Base-by-base conservation (phyloP, 1,139 yeast genomes). In the Pichia sp. region DNA sequence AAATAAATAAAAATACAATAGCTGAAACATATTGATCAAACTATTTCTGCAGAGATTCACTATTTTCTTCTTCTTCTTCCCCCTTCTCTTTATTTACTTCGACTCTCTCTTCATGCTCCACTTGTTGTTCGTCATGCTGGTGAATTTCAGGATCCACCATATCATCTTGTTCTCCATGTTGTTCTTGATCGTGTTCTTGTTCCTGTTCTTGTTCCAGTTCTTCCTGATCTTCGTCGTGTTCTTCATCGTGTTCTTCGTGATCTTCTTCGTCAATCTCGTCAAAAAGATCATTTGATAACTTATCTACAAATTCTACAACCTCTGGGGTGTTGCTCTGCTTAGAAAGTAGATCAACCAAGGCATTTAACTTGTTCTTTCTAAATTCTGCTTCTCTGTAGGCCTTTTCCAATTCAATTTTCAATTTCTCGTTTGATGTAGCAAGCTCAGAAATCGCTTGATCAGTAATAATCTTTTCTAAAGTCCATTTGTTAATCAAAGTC, bases 361-460 rank as follows among this genome's bases (percentile, higher is more conserved):
- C 39, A 33, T 42, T 45, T 29, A 67, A 53, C 55, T 55, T 53
- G 64, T 77, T 71, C 60, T 87, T 85, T 79, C 90, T 83, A 52
- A 75, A 81, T 60, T 87, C 96, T 47, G 85, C 80, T 60, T 90
- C 97, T 55, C 95, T 75, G 73, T 92, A 90, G n/a, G 97, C 95
- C 58, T 87, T 80, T 55, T 86, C 90, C 54, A 86, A 72, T 65
- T 86, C 95, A 44, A 71, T 73, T 64, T 85, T 85, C 58, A 87
- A 71, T 62, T 84, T 82, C 56, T 85, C 94, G 64, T 86, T 86
- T 23, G 85, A 76, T 38, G 83, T 78, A 42, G 83, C 75, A 50
- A 86, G 70, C 60, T 85, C 95, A 51, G 85, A 77, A 45, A 88
- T 84, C 5, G 92, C 90, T 65, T 92, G 97, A 61, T 90, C 97